phyloP scores from a whole-genome alignment of 2,329 filamentous ascomycete species.

The Aspergillus pseudonomiae region DNA sequence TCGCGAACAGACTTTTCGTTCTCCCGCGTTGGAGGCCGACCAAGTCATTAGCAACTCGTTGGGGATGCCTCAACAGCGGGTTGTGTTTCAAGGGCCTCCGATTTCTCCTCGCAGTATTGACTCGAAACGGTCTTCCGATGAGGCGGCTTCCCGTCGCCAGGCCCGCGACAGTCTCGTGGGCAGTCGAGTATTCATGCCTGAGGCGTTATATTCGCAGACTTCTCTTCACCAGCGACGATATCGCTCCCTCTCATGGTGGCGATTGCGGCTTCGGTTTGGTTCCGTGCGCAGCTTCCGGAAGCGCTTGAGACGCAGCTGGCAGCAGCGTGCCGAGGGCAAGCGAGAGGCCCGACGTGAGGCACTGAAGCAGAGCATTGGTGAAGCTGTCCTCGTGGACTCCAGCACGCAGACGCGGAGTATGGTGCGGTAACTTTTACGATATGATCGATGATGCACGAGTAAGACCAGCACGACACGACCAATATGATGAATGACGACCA shows the following conservation, averaged over 20 bases:
- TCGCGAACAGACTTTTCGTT: conserved; percentile 1
- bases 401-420: conserved; percentile 20
- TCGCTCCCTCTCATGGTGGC: conserved; percentile 43
- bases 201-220: conserved; percentile 34
- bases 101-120: conserved; percentile 37
- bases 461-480: conserved; percentile 7
- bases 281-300: conserved; percentile 54
- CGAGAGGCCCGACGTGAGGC: conserved; percentile 56
- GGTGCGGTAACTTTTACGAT: conserved; percentile 4
- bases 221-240: conserved; percentile 35
- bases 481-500: conserved; percentile 11
- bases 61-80: conserved; percentile 55
- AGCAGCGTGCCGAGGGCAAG: conserved; percentile 48
- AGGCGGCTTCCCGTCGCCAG: conserved; percentile 26
- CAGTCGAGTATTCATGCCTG: conserved; percentile 28
- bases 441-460: background rate
- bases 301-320: conserved; percentile 48
- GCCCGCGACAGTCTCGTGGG: conserved; percentile 36
- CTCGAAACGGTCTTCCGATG: conserved; percentile 28
- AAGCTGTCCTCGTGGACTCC: conserved; percentile 23
- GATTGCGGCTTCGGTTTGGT: conserved; percentile 55
- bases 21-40: conserved; percentile 21
- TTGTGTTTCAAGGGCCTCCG: conserved; percentile 46
- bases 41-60: conserved; percentile 60
- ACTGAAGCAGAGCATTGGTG: conserved; percentile 56